Evolutionary conservation across 1,139 yeast species (phyloP), one percentile per base, ranked within the genome.

Genomic region (Blastobotrys ciferrii): DNA sequence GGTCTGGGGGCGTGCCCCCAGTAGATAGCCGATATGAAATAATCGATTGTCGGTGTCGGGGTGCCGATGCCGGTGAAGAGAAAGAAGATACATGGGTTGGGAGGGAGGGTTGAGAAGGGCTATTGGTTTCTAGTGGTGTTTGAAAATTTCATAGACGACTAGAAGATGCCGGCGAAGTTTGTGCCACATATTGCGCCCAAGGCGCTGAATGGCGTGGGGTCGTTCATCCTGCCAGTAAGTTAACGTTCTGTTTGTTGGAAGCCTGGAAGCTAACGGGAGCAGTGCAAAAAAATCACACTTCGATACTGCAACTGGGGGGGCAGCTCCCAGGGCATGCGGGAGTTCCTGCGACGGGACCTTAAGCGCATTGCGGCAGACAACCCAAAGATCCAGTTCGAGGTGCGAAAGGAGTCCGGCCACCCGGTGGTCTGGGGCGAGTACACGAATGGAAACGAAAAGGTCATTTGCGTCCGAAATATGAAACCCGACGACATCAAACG

Each of bases 251-350:
- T 14, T 11, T n/a, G 13, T 9, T 17, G n/a, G 20, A 23, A 4
- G 23, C 25, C 19, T 32, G n/a, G 32, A 23, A 14, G 15, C 17
- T 13, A 33, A 28, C 15, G 18, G 2, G 13, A 7, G 14, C 20
- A 46, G 49, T 88, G 96, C 71, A 80, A 79, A 60, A 80, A 77
- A 61, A 75, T 89, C 53, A 78, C 83, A 11, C 68, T 91, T 48
- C 82, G 86, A 53, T 89, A 83, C 70, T 87, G 96, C 72, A 87
- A 89, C 74, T 85, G 94, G 85, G 98, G 97, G 44, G 98, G 98
- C 15, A 86, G 96, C 3, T 91, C 98, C 0, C 75, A 75, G 47
- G 97, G 97, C 3, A 77, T 88, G 70, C 75, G 91, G 58, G 81
- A 85, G 49, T 78, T 87, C 56, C 71, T 92, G 49, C 70, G 76